Evolutionary conservation across 192 early-diverging fungal genomes (phyloP), one percentile per base, ranked within the genome.

Genomic region (Backusella westeae): DNA sequence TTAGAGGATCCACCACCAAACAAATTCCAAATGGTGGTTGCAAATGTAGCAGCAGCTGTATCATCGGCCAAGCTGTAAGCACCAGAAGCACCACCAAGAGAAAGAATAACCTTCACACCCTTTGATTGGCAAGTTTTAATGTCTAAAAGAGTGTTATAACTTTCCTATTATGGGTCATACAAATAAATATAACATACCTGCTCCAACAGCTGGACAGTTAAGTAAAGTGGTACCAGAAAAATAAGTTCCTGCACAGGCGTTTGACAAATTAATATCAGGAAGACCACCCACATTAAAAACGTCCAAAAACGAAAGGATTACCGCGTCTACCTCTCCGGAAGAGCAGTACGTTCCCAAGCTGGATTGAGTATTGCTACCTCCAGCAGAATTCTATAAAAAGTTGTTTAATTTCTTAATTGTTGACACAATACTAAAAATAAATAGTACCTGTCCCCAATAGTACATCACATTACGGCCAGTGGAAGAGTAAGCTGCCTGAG

Each of bases 61-160:
- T 91, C 88, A 34, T 83, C 85, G 1, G 78, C 26, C 63, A 93
- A 89, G 1, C 89, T 88, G 66, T 92, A 93, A 1, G 84, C 78
- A 29, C 91, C 92, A 34, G 87, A 80, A 12, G 91, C 89, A 29
- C 90, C 92, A 75, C 93, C 92, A 34, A 96, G 81, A 15, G 92
- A 92, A 10, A 96, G 81, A 26, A 96, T 69, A 5, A 95, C 78
- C 7, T 87, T 89, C 76, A 94, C 94, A 21, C 94, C 94, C 71
- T 86, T 81, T 5, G 73, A 82, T 79, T 96, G 95, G 76, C 95
- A 95, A 23, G 82, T 80, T 56, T 85, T 80, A 19, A 96, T 91
- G 7, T 91, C 93, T 75, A 71, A 77, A 21, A 41, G 6, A n/a
- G 14, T 1, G 23, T 35, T 26, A 34, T 34, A 21, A 4, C 38